Evolutionary conservation across 495 filamentous ascomycete species (phyloP).

Genomic region (Aspergillus mulundensis): DNA sequence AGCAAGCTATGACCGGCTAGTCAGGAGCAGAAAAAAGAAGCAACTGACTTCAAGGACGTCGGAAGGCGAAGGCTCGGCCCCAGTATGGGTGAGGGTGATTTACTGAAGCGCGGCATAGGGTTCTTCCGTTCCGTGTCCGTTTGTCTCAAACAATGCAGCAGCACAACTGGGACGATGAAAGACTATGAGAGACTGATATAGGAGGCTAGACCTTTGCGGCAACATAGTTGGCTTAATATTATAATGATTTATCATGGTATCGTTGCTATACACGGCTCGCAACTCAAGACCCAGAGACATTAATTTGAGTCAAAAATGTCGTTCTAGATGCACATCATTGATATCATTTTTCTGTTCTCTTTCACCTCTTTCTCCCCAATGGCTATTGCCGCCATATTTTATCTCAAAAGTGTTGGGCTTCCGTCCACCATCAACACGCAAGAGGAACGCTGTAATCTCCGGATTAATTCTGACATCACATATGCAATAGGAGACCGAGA

Average conservation of each 20-base stretch:
- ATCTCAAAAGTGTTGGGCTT: slow-evolving; percentile 12
- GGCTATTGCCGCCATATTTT: slow-evolving; percentile 14
- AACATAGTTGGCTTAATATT: no score
- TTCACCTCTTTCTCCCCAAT: slow-evolving; percentile 11
- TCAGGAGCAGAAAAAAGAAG: not conserved
- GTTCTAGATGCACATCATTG: slow-evolving; percentile 12
- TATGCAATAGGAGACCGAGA: slow-evolving; percentile 21
- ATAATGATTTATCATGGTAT: not conserved
- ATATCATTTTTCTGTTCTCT: slow-evolving; percentile 11
- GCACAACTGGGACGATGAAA: no score
- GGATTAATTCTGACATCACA: slow-evolving; percentile 24
- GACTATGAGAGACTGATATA: no score
- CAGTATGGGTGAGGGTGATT: slow-evolving; percentile 1
- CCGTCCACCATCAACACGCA: slow-evolving; percentile 12
- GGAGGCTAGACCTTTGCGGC: no score
- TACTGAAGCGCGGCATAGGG: not conserved
- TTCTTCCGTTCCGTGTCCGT: slow-evolving; percentile 10
- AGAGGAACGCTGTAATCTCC: slow-evolving; percentile 14
- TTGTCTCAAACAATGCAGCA: no score
- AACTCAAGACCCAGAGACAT: not conserved
- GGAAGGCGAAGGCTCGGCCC: not conserved
- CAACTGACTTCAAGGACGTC: not conserved
- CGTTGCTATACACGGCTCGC: not conserved
- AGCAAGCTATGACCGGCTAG: not conserved
- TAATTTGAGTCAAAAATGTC: not conserved